Conservation (phyloP, 2,329 filamentous ascomycete genomes). For the Cordyceps javanica region DNA sequence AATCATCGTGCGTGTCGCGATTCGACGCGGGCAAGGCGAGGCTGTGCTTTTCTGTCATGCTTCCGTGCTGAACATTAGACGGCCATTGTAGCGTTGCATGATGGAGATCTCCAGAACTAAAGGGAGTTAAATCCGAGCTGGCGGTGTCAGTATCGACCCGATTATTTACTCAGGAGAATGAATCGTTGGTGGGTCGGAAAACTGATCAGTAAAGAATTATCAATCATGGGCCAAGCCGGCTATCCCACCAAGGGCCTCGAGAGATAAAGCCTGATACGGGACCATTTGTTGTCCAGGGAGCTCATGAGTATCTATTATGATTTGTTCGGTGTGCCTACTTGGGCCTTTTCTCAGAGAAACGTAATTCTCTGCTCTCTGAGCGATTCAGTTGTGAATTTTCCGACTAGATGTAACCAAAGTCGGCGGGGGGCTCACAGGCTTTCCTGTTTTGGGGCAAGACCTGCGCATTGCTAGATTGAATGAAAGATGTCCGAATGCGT, state of each 20-base stretch:
- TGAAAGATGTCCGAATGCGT: too few relatives aligned
- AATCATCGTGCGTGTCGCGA: not conserved
- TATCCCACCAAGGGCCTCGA: not conserved
- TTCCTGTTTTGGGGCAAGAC: too few relatives aligned
- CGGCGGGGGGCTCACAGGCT: too few relatives aligned
- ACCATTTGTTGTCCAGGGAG: not conserved
- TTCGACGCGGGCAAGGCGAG: not conserved
- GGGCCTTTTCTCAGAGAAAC: not conserved
- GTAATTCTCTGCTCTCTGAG: too few relatives aligned
- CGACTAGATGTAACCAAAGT: too few relatives aligned
- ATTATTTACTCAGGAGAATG: not conserved
- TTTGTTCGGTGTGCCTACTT: not conserved
- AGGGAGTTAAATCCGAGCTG: not conserved
- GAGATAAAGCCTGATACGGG: not conserved
- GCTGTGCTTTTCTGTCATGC: not conserved
- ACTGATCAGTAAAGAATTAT: conserved; percentile 1
- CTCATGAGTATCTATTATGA: not conserved
- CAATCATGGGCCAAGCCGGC: conserved; percentile 1
- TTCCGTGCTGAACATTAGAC: not conserved
- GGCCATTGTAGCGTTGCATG: not conserved
- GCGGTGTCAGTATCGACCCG: not conserved
- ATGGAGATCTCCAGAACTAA: not conserved
- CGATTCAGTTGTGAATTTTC: too few relatives aligned
- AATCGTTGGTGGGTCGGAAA: not conserved
- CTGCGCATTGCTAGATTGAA: too few relatives aligned